Conservation (phyloP, 1,139 yeast species). For the Nakaseomyces sp. region DNA sequence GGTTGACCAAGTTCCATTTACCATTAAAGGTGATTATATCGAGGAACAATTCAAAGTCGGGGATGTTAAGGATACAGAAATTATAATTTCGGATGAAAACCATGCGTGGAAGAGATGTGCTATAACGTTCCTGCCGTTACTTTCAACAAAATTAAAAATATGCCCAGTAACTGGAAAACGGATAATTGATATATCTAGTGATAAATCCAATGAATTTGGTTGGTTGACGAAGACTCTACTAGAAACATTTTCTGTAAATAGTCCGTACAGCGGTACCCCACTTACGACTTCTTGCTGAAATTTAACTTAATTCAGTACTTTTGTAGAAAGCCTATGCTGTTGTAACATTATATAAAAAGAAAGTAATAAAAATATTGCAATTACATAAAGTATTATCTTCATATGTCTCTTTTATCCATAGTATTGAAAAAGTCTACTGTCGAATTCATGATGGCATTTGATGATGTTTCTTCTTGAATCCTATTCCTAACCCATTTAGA, state of each 20-base stretch:
- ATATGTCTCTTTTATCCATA: neutral
- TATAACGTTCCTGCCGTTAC: slow-evolving; percentile 31
- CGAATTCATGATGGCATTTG: slow-evolving; percentile 15
- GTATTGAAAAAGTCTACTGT: slow-evolving; percentile 18
- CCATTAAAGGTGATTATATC: slow-evolving; percentile 28
- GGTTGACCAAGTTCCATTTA: slow-evolving; percentile 9
- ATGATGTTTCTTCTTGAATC: slow-evolving; percentile 18
- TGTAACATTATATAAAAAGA: slow-evolving; percentile 4
- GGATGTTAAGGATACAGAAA: slow-evolving; percentile 13
- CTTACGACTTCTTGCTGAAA: slow-evolving; percentile 10
- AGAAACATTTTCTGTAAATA: slow-evolving; percentile 20
- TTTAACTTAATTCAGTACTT: neutral
- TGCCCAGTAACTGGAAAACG: slow-evolving; percentile 33
- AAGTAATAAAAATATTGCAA: neutral
- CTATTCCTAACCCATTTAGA: slow-evolving; percentile 70
- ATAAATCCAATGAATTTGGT: slow-evolving; percentile 26
- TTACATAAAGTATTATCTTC: neutral
- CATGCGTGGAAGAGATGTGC: slow-evolving; percentile 34
- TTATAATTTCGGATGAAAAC: slow-evolving; percentile 25
- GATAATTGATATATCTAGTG: slow-evolving; percentile 30
- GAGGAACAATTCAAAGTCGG: slow-evolving; percentile 28
- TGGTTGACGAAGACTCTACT: slow-evolving; percentile 30
- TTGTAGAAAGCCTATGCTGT: neutral
- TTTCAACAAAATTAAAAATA: slow-evolving; percentile 30
- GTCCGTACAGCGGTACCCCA: slow-evolving; percentile 27